A percentile compares a stretch with the other conserved stretches of the same genome.
phyloP scores from a whole-genome alignment of 768 basidiomycete species.

The Lanmaoa rubissima region DNA sequence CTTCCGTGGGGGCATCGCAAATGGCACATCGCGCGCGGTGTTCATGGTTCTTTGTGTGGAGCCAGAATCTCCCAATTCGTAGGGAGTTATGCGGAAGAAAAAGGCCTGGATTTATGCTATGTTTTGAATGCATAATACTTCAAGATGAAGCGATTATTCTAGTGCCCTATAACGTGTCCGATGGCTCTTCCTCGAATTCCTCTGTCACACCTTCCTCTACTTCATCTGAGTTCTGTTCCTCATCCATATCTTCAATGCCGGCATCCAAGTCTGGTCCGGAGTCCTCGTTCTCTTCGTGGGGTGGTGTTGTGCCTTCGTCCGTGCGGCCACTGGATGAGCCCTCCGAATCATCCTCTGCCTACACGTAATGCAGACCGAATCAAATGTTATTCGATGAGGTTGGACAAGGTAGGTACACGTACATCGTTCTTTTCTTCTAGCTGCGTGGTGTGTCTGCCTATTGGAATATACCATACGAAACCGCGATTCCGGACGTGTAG shows the following conservation, averaged over 20 bases:
- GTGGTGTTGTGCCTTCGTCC: constrained; percentile 29
- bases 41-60: no score
- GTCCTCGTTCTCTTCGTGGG: constrained; percentile 41
- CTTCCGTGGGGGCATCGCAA: no score
- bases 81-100: no score
- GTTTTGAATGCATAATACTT: background rate
- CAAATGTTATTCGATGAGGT: background rate
- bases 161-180: constrained; percentile 13
- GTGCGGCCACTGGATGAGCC: constrained; percentile 33
- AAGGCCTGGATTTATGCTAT: background rate
- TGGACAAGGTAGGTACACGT: constrained; percentile 16
- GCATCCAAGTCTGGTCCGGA: constrained; percentile 37
- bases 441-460: constrained; percentile 69
- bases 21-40: no score
- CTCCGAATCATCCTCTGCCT: constrained; percentile 39
- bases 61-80: no score
- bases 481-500: constrained; percentile 62
- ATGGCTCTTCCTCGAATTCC: constrained; percentile 51
- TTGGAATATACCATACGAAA: constrained; percentile 65
- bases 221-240: constrained; percentile 41
- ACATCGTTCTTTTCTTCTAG: constrained; percentile 87
- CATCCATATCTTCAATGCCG: constrained; percentile 43
- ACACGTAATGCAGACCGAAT: background rate
- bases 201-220: constrained; percentile 47
- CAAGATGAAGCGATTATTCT: background rate